Base-by-base conservation (phyloP, 2,329 filamentous ascomycete genomes). In the Arthroderma sp. region DNA sequence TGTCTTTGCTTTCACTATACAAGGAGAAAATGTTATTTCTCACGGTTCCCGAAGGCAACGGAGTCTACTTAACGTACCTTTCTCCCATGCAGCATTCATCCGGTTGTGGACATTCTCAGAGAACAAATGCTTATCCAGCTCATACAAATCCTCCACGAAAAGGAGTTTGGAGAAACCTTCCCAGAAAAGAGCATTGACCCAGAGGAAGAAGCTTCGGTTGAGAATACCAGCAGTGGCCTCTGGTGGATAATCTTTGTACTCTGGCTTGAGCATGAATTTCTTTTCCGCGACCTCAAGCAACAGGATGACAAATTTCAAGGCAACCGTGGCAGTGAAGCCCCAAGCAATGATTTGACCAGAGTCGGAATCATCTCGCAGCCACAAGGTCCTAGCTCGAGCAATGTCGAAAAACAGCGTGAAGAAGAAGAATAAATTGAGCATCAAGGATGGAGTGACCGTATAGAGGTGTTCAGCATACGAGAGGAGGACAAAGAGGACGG, bases 171-270 rank as follows among this genome's bases (percentile, higher is more conserved):
- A 71, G 66, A 74, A 80, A 0, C 79, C 79, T 15, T 68, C 66
- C 25, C 70, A 70, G 43, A 83, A 76, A 5, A 83, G 64, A 1
- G 73, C 71, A 58, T 77, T 80, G 54, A 81, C 65, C 79, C 79
- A 82, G 70, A 72, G 76, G 63, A 81, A 81, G 11, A 79, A 66
- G 0, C 66, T 67, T 44, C 71, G 69, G 59, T 71, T 79, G 61
- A 76, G 76, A n/a, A 79, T 67, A 2, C 78, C 74, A 51, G 74
- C 77, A 1, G 76, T 80, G 2, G 74, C 74, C 63, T 83, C 81
- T 0, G 71, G 74, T 0, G 79, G 77, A 43, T 70, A 73, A 1
- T 64, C 60, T 1, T 67, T 65, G 51, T 73, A 76, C 23, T 71
- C 66, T 2, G 66, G 60, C 13, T 70, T 66, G 2, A 79, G 65